Evolutionary conservation across 306 rosid species (phyloP).

Genomic region (Cyclanthera cordifolia): DNA sequence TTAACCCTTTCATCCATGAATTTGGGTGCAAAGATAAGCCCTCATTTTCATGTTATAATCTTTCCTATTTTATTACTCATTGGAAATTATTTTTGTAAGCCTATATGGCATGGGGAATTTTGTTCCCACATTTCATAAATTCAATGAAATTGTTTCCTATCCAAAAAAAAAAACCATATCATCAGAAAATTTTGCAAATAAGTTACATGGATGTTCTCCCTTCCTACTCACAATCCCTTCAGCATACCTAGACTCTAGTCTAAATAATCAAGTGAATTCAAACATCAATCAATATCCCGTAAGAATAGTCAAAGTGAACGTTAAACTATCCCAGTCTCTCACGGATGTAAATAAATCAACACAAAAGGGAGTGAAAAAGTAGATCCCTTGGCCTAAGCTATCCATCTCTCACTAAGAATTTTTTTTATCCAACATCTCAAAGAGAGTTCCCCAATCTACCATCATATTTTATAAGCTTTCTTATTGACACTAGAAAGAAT

Average conservation of each 20-base stretch:
- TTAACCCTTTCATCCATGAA: too few species aligned
- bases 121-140: too few species aligned
- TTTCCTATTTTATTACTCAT: too few species aligned
- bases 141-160: too few species aligned
- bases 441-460: neutral
- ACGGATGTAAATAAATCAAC: neutral
- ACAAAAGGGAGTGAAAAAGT: neutral
- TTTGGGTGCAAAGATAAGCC: too few species aligned
- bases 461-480: neutral
- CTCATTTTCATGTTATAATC: too few species aligned
- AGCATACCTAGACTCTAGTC: neutral
- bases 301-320: too few species aligned
- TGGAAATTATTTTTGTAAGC: too few species aligned
- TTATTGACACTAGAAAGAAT: neutral
- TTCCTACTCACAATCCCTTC: neutral
- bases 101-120: too few species aligned
- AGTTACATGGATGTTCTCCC: neutral
- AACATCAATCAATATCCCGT: too few species aligned
- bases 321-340: too few species aligned
- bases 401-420: neutral
- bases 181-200: neutral
- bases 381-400: neutral
- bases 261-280: neutral
- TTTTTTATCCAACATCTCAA: neutral
- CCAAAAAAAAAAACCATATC: neutral